phyloP scores from a whole-genome alignment of 768 basidiomycete genomes.

The Boletus rubescentipes region DNA sequence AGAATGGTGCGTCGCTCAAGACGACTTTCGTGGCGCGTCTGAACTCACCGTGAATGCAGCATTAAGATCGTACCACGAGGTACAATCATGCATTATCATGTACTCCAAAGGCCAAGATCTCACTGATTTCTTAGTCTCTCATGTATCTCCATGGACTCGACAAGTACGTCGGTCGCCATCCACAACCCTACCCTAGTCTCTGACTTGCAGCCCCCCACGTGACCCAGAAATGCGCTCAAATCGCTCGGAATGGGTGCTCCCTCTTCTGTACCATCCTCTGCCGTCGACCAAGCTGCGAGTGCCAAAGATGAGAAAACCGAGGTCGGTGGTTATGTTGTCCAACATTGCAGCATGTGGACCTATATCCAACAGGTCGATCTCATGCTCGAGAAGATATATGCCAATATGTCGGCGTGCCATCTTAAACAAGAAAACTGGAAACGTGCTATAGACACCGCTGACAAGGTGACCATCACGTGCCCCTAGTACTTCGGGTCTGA shows the following conservation, averaged over 20 bases:
- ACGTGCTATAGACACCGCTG: constrained; percentile 75
- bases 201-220: constrained; percentile 5
- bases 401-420: constrained; percentile 85
- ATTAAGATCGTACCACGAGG: constrained; percentile 71
- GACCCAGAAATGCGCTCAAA: constrained; percentile 52
- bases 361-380: constrained; percentile 57
- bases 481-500: background rate
- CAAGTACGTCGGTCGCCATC: constrained; percentile 51
- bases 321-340: constrained; percentile 36
- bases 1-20: constrained; percentile 47
- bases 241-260: constrained; percentile 43
- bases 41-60: constrained; percentile 42
- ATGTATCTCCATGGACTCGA: constrained; percentile 75
- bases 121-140: constrained; percentile 47
- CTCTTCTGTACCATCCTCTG: constrained; percentile 7
- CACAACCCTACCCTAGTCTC: background rate
- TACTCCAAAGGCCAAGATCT: constrained; percentile 1
- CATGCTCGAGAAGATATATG: constrained; percentile 77
- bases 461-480: constrained; percentile 49
- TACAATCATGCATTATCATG: constrained; percentile 26
- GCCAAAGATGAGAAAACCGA: constrained; percentile 60
- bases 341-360: background rate
- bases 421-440: constrained; percentile 79
- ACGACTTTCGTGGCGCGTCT: background rate
- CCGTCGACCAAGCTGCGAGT: constrained; percentile 32